A percentile compares a stretch with the other conserved stretches of the same genome.
These are phyloP conservation scores for Pestalotiopsis sp. DNA, from an alignment of 2,329 filamentous ascomycete species.

Conservation along the genomic window DNA sequence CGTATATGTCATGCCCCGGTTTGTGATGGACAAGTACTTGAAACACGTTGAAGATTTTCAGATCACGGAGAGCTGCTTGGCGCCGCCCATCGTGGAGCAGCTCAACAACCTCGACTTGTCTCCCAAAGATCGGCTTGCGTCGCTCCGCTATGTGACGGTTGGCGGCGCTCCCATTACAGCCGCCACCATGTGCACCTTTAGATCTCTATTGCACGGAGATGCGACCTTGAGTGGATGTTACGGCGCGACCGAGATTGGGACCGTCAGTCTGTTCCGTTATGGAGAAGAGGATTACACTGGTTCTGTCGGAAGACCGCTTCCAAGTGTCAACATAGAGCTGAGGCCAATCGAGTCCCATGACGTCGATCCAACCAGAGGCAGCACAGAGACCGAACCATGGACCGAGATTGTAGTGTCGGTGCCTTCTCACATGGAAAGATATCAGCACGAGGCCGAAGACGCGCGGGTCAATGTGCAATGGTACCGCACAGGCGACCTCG, in stretches of 20 bases:
- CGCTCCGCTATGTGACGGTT: constrained; percentile 44
- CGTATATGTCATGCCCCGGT: constrained; percentile 49
- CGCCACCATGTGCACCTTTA: constrained; percentile 40
- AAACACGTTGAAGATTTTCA: constrained; percentile 39
- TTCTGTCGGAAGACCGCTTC: constrained; percentile 48
- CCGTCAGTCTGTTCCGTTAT: constrained; percentile 40
- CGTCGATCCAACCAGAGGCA: neutral
- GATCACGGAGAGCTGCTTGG: constrained; percentile 50
- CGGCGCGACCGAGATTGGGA: constrained; percentile 58
- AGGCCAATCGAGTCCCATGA: neutral
- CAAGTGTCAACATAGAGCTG: constrained; percentile 33
- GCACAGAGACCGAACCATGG: neutral
- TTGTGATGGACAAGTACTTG: constrained; percentile 41
- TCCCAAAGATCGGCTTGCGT: constrained; percentile 34
- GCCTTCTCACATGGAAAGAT: constrained; percentile 3
- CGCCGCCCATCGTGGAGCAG: constrained; percentile 45
- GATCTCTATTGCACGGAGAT: constrained; percentile 38
- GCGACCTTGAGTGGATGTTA: constrained; percentile 50
- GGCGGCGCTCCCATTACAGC: constrained; percentile 52
- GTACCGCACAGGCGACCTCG: constrained; percentile 46
- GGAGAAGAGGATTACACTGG: constrained; percentile 41
- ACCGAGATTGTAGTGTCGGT: constrained; percentile 2
- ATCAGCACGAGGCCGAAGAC: constrained; percentile 25
- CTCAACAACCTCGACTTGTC: constrained; percentile 33
- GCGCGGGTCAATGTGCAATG: constrained; percentile 27